These are phyloP conservation scores for Aspergillus eucalypticola DNA, from an alignment of 2,329 filamentous ascomycete species.

Conservation along the genomic window DNA sequence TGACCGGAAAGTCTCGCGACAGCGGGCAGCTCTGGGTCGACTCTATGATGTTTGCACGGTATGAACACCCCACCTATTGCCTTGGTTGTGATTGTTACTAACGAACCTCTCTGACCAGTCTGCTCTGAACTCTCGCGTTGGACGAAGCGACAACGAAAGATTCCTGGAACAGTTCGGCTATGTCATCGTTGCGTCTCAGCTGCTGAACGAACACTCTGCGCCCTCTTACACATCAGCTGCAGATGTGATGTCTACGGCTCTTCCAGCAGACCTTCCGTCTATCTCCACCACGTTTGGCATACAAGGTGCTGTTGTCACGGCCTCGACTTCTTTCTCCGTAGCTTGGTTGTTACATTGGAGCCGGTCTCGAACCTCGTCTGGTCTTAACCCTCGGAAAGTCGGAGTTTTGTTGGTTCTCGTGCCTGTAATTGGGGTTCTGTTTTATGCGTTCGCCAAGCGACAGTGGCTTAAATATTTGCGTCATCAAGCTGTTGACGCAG, in stretches of 20 bases:
- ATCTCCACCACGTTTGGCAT: conserved; percentile 55
- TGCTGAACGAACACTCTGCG: conserved; percentile 66
- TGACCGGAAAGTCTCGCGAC: conserved; percentile 34
- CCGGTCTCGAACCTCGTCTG: conserved; percentile 56
- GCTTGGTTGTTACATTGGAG: conserved; percentile 72
- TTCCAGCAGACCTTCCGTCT: conserved; percentile 33
- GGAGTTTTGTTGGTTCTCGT: conserved; percentile 48
- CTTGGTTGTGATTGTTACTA: neutral
- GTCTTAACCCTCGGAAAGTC: conserved; percentile 44
- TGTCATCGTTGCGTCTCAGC: conserved; percentile 85
- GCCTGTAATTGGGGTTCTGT: conserved; percentile 55
- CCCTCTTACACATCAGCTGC: conserved; percentile 43
- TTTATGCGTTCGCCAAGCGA: conserved; percentile 72
- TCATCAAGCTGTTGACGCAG: conserved; percentile 70
- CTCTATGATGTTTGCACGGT: conserved; percentile 53
- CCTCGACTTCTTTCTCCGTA: conserved; percentile 60
- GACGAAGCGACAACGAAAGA: conserved; percentile 74
- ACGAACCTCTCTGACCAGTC: conserved; percentile 25
- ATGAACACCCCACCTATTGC: conserved; percentile 20
- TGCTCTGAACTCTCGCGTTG: conserved; percentile 52
- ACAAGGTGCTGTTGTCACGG: conserved; percentile 67
- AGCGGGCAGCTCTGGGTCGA: conserved; percentile 36
- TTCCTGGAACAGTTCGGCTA: conserved; percentile 94
- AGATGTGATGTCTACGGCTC: conserved; percentile 34
- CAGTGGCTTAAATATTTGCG: conserved; percentile 81